Conservation (phyloP, 176 grass and related monocot genomes). For the Tuctoria greenei region DNA sequence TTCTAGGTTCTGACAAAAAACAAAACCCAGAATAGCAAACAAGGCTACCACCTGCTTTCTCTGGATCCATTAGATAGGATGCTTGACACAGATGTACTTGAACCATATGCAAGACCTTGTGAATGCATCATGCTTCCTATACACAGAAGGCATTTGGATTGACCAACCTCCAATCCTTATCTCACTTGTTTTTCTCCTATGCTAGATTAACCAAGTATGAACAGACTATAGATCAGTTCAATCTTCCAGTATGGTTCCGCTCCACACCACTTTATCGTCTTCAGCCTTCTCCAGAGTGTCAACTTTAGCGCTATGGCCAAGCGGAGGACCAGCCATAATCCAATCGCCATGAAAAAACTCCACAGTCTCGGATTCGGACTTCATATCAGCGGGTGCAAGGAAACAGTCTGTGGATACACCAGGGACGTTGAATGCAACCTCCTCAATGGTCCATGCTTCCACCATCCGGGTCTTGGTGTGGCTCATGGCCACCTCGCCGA, state of each 20-base stretch:
- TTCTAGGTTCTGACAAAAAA: constrained; percentile 30
- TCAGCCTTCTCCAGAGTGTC: constrained; percentile 43
- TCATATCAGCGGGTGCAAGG: constrained; percentile 74
- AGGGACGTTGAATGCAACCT: constrained; percentile 72
- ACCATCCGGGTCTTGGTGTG: constrained; percentile 77
- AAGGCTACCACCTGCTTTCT: constrained; percentile 22
- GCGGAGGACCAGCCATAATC: constrained; percentile 24
- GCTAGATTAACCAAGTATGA: constrained; percentile 47
- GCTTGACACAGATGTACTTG: constrained; percentile 30
- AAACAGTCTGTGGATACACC: constrained; percentile 77
- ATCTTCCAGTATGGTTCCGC: constrained; percentile 34
- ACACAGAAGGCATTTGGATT: constrained; percentile 49
- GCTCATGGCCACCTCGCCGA: constrained; percentile 83
- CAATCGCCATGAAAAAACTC: constrained; percentile 52
- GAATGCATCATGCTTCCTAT: constrained; percentile 45
- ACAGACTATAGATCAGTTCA: constrained; percentile 35
- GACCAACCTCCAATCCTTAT: constrained; percentile 32
- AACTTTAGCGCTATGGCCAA: constrained; percentile 43
- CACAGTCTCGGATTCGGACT: constrained; percentile 55
- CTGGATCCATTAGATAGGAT: constrained; percentile 36
- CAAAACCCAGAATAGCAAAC: constrained; percentile 41
- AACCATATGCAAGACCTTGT: constrained; percentile 40
- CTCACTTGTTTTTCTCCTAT: constrained; percentile 46
- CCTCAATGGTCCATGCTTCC: constrained; percentile 81
- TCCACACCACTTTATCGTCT: constrained; percentile 37